These are phyloP conservation scores for Sarocladiaceae sp. DNA, from an alignment of 2,329 filamentous ascomycete genomes.

Conservation along the genomic window DNA sequence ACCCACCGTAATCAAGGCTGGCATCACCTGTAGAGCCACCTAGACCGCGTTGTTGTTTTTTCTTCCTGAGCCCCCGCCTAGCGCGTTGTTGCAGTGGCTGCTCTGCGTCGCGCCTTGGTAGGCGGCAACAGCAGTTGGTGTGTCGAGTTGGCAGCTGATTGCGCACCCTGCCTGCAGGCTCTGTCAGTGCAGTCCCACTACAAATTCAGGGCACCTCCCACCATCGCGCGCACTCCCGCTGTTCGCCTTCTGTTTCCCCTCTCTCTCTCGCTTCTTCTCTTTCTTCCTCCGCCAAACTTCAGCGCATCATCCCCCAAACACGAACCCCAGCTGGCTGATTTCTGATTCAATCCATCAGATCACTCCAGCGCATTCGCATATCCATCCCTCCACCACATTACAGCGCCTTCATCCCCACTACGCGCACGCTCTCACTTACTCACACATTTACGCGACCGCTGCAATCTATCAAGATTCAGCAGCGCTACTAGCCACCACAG, in stretches of 20 bases:
- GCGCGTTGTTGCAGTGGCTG: too few species aligned
- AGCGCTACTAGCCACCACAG: too few species aligned
- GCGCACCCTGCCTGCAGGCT: constrained; percentile 5
- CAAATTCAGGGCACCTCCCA: constrained; percentile 9
- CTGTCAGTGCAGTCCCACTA: constrained; percentile 5
- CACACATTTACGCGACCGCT: not conserved
- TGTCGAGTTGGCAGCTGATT: constrained; percentile 1
- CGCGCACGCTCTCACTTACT: not conserved
- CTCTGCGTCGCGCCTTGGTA: not conserved
- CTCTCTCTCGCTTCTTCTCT: not conserved
- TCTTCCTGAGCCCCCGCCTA: too few species aligned
- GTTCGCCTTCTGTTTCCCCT: constrained; percentile 1
- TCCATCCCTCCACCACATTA: not conserved
- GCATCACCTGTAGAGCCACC: too few species aligned
- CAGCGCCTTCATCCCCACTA: constrained; percentile 7
- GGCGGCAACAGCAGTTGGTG: not conserved
- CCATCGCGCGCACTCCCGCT: constrained; percentile 11
- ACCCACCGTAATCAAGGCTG: too few species aligned
- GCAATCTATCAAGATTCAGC: too few species aligned
- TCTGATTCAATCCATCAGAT: constrained; percentile 2
- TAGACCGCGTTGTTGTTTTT: too few species aligned
- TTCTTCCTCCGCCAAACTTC: not conserved
- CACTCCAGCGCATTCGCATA: constrained; percentile 2
- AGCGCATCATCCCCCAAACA: not conserved
- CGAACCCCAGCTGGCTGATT: not conserved